Base-by-base conservation (phyloP, 2,329 filamentous ascomycete genomes). In the Penicillium sp. region DNA sequence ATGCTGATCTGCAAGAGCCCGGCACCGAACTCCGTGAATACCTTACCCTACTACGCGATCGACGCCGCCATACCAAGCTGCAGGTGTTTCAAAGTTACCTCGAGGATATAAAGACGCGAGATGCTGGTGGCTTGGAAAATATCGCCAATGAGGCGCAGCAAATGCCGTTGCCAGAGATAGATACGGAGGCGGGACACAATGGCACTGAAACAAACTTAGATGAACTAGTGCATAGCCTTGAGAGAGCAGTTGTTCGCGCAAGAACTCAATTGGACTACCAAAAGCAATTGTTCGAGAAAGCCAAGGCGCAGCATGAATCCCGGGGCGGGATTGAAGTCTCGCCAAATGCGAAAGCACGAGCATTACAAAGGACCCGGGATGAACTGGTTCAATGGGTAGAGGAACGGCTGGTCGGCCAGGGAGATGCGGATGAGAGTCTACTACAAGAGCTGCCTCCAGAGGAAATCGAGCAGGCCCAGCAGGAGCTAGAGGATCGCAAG, bases 341-440 rank as follows among this genome's bases (percentile, higher is more conserved):
- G 2, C 43, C 64, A 3, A 57, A 56, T 16, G 53, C 56, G 7
- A 72, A 64, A 54, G 47, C 74, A 0, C 57, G 60, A 44, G 77
- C 76, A 4, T 65, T 82, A 26, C 69, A 76, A 47, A 67, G 67
- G 35, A 79, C 77, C 11, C 73, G 78, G 41, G 73, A 80, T 53
- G 78, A 79, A 55, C 67, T 82, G 40, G 73, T 81, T 5, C 69
- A 74, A 41, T 82, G 79, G 79, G 72, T 81, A 7, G 79, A 82
- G 60, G 72, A 74, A 38, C 78, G 79, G 40, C 61, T 82, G 42
- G 70, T 75, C 16, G 76, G 59, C 14, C 66, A 67, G 41, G 66
- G 62, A 5, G 65, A 66, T 46, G 61, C 61, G 5, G 70, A 73
- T 23, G 67, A 67, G 34, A 63, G 53, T 26, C 53, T 62, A 27